phyloP scores from a whole-genome alignment of 2,329 filamentous ascomycete species.

The Paraphaeosphaeria minitans region DNA sequence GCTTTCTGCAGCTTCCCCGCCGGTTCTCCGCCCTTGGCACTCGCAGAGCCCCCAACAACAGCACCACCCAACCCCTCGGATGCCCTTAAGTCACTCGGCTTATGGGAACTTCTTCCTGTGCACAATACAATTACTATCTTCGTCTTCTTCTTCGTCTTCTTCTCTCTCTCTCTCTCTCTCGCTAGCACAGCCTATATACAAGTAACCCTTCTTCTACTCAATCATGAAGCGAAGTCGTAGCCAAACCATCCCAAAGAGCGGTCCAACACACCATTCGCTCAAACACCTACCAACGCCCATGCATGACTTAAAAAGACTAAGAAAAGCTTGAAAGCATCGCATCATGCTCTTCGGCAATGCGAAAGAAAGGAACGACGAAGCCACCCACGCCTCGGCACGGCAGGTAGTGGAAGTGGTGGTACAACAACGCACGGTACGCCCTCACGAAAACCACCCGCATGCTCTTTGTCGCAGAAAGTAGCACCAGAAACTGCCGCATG shows the following conservation, averaged over 20 bases:
- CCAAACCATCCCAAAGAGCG: not conserved
- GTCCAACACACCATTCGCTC: not conserved
- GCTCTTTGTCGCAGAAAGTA: conserved; percentile 10
- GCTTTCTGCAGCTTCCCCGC: not conserved
- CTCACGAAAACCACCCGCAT: conserved; percentile 12
- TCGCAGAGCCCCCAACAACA: not conserved
- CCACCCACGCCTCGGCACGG: not conserved
- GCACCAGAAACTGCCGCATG: conserved; percentile 4
- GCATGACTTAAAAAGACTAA: conserved; percentile 2
- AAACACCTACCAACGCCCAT: conserved; percentile 7
- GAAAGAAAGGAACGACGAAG: not conserved
- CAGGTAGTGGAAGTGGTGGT: conserved; percentile 1
- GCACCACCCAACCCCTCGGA: not conserved
- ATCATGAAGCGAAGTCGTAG: not conserved
- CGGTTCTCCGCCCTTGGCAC: conserved; percentile 6
- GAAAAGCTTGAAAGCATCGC: no score
- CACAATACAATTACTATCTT: conserved; percentile 7
- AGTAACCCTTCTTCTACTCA: not conserved
- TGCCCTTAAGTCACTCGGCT: not conserved
- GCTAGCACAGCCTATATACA: conserved; percentile 13
- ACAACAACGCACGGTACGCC: conserved; percentile 9
- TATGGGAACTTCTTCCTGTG: not conserved
- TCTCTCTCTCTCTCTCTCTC: no score
- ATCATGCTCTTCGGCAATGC: no score
- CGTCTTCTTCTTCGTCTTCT: no score